phyloP scores from a whole-genome alignment of 768 basidiomycete genomes.

The Lyophyllum semitale region DNA sequence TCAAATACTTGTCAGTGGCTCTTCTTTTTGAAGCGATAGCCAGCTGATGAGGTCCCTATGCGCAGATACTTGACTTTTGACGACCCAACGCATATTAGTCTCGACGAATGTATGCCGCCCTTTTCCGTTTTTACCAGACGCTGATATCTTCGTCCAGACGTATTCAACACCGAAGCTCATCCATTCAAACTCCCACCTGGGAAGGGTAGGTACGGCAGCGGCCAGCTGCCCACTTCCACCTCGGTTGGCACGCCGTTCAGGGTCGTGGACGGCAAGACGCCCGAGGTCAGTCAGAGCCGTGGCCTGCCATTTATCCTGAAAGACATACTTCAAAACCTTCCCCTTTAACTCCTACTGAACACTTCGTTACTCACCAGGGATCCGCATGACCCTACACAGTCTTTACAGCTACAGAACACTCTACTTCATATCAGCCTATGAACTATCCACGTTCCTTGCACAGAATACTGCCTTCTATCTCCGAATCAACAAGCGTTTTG shows the following conservation, averaged over 20 bases:
- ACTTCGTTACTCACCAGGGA: not conserved
- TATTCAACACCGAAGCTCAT: slow-evolving; percentile 76
- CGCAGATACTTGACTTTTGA: slow-evolving; percentile 72
- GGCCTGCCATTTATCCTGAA: slow-evolving; percentile 11
- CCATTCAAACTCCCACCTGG: slow-evolving; percentile 58
- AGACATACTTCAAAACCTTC: slow-evolving; percentile 2
- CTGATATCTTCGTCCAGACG: slow-evolving; percentile 34
- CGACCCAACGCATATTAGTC: slow-evolving; percentile 60
- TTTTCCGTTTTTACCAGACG: not conserved
- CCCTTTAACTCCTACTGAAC: not conserved
- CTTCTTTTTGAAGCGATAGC: not conserved
- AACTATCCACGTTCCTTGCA: not conserved
- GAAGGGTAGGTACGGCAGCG: slow-evolving; percentile 34
- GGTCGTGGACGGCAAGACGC: slow-evolving; percentile 15
- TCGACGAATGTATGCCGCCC: slow-evolving; percentile 59
- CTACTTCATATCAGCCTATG: not conserved
- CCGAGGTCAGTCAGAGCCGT: slow-evolving; percentile 27
- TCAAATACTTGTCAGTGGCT: slow-evolving; percentile 65
- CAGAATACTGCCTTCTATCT: too few relatives aligned
- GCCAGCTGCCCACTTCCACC: slow-evolving; percentile 3
- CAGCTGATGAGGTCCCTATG: not conserved
- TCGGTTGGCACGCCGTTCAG: slow-evolving; percentile 7
- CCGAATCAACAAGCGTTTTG: too few relatives aligned
- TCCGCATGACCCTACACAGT: not conserved
- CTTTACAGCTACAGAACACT: not conserved